Conservation (phyloP, 2,329 filamentous ascomycete genomes). For the Fusarium tricinctum region DNA sequence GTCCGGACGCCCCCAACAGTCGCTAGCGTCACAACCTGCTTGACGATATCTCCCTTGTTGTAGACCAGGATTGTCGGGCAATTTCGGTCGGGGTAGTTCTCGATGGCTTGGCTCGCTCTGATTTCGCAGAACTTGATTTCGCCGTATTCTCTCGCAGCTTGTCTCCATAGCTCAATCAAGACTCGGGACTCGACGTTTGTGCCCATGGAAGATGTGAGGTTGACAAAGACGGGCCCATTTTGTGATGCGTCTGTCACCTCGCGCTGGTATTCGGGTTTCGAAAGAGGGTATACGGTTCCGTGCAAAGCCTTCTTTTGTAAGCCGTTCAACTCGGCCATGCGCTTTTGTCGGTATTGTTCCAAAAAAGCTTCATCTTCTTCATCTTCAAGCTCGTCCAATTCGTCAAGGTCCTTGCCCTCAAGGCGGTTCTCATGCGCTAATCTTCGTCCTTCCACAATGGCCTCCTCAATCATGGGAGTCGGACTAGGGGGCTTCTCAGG, state of each 20-base stretch:
- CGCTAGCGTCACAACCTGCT: conserved; percentile 89
- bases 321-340: conserved; percentile 83
- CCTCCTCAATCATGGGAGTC: conserved; percentile 96
- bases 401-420: conserved; percentile 94
- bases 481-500: conserved; percentile 98
- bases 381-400: conserved; percentile 93
- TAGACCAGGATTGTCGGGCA: conserved; percentile 95
- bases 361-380: conserved; percentile 95
- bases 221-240: conserved; percentile 78
- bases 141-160: conserved; percentile 86
- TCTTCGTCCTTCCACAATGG: conserved; percentile 83
- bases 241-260: conserved; percentile 93
- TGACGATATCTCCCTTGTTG: conserved; percentile 90
- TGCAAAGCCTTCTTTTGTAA: conserved; percentile 84
- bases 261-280: conserved; percentile 91
- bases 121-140: conserved; percentile 99
- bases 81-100: conserved; percentile 94
- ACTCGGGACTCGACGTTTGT: conserved; percentile 89
- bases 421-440: conserved; percentile 92
- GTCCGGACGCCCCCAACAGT: conserved; percentile 81
- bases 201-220: conserved; percentile 82
- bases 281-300: conserved; percentile 91
- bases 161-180: conserved; percentile 86
- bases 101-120: conserved; percentile 90
- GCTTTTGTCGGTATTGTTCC: conserved; percentile 87